Conservation (phyloP, 208 protist species). For the Wallacemonas rigidus region DNA sequence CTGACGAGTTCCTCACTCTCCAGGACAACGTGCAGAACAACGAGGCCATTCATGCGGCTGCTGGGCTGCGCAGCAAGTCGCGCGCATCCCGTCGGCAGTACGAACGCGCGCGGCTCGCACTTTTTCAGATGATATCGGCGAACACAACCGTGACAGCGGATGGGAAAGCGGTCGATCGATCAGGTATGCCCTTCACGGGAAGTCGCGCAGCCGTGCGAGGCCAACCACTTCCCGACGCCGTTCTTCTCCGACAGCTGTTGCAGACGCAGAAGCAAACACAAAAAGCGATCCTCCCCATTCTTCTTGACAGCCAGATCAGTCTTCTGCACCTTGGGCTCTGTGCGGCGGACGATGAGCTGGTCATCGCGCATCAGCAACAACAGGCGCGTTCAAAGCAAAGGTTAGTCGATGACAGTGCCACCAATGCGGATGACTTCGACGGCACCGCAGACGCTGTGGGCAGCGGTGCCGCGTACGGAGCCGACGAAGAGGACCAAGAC, state of each 20-base stretch:
- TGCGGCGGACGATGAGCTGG: constrained; percentile 71
- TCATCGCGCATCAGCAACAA: constrained; percentile 24
- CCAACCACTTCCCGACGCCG: constrained; percentile 25
- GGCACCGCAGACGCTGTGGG: background rate
- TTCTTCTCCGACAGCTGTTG: constrained; percentile 40
- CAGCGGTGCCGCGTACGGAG: too few relatives aligned
- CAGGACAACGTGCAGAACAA: constrained; percentile 43
- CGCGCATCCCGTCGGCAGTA: constrained; percentile 11
- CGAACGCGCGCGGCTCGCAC: background rate
- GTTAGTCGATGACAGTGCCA: background rate
- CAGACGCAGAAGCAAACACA: constrained; percentile 42
- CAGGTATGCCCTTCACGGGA: background rate
- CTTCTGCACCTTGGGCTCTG: constrained; percentile 79
- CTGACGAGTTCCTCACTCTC: constrained; percentile 55
- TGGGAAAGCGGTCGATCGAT: background rate
- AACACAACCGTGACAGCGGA: constrained; percentile 11
- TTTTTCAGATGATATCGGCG: constrained; percentile 13
- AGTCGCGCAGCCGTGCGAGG: background rate
- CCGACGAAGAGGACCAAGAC: background rate
- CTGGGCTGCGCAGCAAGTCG: constrained; percentile 19
- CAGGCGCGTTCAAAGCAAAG: background rate
- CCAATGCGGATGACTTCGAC: background rate
- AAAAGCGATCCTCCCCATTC: constrained; percentile 33
- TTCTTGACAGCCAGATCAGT: constrained; percentile 76
- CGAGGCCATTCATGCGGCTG: constrained; percentile 27